Evolutionary conservation across 345 rosid species (phyloP).

Genomic region (Firmiana major): DNA sequence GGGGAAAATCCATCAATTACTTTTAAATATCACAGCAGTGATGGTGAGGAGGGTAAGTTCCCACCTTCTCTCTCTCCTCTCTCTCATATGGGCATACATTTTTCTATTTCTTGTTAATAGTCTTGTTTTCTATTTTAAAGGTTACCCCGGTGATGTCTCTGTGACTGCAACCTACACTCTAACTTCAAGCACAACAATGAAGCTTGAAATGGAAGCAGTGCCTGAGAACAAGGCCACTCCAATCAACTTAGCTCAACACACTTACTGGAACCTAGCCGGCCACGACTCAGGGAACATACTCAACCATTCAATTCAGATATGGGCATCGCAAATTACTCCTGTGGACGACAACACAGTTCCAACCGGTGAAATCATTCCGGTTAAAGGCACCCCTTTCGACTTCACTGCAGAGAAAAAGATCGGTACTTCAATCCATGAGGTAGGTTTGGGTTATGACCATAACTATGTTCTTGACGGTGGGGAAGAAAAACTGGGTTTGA

Average conservation of each 20-base stretch:
- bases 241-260: constrained; percentile 85
- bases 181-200: constrained; percentile 61
- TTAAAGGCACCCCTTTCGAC: constrained; percentile 83
- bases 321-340: constrained; percentile 80
- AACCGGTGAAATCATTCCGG: constrained; percentile 70
- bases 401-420: constrained; percentile 71
- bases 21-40: constrained; percentile 59
- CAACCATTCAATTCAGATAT: constrained; percentile 66
- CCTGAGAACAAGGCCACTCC: constrained; percentile 74
- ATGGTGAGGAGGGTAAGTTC: constrained; percentile 83
- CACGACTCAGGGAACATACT: constrained; percentile 74
- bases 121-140: constrained; percentile 28
- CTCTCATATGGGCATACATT: background rate
- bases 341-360: constrained; percentile 77
- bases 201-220: constrained; percentile 91
- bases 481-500: constrained; percentile 63
- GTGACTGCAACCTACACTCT: constrained; percentile 75
- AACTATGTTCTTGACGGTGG: constrained; percentile 77
- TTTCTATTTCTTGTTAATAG: background rate
- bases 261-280: constrained; percentile 94
- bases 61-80: background rate
- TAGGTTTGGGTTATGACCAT: constrained; percentile 86
- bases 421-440: constrained; percentile 60
- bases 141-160: constrained; percentile 82
- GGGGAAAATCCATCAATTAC: constrained; percentile 67